Base-by-base conservation (phyloP, 108 stramenopile genomes). In the Skeletonema grethae region DNA sequence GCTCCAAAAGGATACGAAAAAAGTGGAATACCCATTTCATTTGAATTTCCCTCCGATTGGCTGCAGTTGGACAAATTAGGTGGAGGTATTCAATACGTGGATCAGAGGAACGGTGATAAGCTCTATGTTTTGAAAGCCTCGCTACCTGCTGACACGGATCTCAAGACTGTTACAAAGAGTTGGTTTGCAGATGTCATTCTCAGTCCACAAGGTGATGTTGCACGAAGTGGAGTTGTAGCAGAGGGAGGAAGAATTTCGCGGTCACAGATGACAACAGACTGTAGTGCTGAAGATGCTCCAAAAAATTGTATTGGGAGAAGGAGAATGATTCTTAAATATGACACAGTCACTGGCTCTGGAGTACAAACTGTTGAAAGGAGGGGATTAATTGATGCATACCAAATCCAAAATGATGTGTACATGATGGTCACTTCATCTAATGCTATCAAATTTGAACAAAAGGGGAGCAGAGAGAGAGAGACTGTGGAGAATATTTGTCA, bases 51-150 rank as follows among this genome's bases (percentile, higher is more conserved):
- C 2, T 69, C 87, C 8, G 91, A 92, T 72, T 92, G 91, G 91
- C 79, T 89, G 7, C 91, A 92, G 69, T 38, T 92, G 11, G 91
- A 92, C 64, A 72, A 70, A 66, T 45, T 79, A 16, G 72, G 82
- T 10, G 91, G 91, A 13, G 88, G 88, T 2, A 69, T 92, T 22
- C 86, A 86, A 65, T 92, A 89, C 61, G 91, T 92, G 28, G 91
- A 92, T 77, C 91, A 92, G 70, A 70, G 91, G 16, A 89, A 92
- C 73, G 91, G 91, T 12, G 88, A 89, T 63, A 88, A 88, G 63
- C 61, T 92, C 30, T 92, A 92, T 65, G 80, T 88, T 8, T 61
- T 92, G 12, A 74, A 72, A 16, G 82, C 88, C 3, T 67, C 50
- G n/a, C 67, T 92, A 20, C 91, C 91, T 9, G 86, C 73, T 4